Evolutionary conservation across 352 stramenopile species (phyloP).

Genomic region (Pythium monospermum): DNA sequence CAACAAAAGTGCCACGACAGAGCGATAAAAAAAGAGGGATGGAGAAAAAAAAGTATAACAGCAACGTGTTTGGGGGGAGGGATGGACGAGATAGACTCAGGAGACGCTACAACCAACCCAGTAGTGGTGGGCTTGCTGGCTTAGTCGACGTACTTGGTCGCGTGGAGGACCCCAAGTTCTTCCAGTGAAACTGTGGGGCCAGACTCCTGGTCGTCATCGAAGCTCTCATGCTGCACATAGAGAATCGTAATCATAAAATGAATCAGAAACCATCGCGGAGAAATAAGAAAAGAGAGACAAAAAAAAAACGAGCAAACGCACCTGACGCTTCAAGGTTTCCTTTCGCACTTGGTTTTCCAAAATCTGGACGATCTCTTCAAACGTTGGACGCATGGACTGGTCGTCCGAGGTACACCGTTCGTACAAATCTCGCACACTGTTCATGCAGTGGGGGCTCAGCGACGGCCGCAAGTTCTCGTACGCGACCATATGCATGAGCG

Average conservation of each 20-base stretch:
- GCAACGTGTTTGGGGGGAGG: too few species aligned
- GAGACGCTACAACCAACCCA: too few species aligned
- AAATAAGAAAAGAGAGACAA: not conserved
- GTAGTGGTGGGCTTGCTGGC: too few species aligned
- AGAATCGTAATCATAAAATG: too few species aligned
- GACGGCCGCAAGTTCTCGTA: conserved; percentile 84
- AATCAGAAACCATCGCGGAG: too few species aligned
- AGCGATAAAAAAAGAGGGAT: conserved; percentile 7
- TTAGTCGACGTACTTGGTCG: conserved; percentile 82
- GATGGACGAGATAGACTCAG: too few species aligned
- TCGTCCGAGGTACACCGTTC: conserved; percentile 76
- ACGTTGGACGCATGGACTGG: conserved; percentile 68
- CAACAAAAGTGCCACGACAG: conserved; percentile 9
- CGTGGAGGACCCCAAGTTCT: conserved; percentile 79
- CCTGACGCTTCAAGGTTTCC: conserved; percentile 76
- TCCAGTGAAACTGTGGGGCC: conserved; percentile 45
- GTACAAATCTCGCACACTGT: conserved; percentile 76
- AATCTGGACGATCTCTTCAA: conserved; percentile 83
- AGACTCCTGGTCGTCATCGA: conserved; percentile 40
- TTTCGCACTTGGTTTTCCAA: conserved; percentile 83
- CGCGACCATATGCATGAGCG: conserved; percentile 88
- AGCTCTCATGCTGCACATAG: conserved; percentile 15
- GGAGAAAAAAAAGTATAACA: not conserved
- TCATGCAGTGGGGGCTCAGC: conserved; percentile 79
- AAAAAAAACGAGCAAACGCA: conserved; percentile 26